Evolutionary conservation across 768 basidiomycete genomes (phyloP).

Genomic region (Termitomyces sp.): DNA sequence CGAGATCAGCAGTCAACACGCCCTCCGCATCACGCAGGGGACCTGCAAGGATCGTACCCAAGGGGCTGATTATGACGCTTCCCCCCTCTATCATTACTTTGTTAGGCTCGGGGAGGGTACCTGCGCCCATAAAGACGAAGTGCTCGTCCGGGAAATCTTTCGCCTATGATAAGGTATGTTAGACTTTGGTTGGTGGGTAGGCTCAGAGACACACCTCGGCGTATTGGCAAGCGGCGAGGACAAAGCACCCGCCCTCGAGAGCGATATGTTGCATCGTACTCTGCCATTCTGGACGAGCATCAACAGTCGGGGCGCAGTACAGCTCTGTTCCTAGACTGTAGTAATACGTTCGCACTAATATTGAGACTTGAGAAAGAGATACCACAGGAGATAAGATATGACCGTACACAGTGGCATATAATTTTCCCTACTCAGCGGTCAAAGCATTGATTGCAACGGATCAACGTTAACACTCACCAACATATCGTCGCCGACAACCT

Average conservation of each 20-base stretch:
- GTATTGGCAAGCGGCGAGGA: constrained; percentile 61
- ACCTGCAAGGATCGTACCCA: constrained; percentile 57
- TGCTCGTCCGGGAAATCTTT: constrained; percentile 48
- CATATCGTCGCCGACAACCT: constrained; percentile 58
- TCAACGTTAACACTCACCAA: constrained; percentile 36
- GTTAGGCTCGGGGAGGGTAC: constrained; percentile 33
- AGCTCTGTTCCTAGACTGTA: constrained; percentile 58
- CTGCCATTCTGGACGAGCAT: constrained; percentile 54
- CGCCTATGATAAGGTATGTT: constrained; percentile 11
- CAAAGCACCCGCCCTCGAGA: constrained; percentile 67
- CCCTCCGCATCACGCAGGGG: constrained; percentile 53
- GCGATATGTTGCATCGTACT: constrained; percentile 62
- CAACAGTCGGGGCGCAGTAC: constrained; percentile 67
- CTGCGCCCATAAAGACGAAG: constrained; percentile 32
- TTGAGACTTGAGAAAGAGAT: neutral
- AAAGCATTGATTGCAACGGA: neutral
- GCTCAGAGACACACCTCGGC: constrained; percentile 28
- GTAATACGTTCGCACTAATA: constrained; percentile 54
- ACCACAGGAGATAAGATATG: neutral
- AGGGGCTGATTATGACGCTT: constrained; percentile 55
- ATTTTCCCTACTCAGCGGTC: constrained; percentile 49
- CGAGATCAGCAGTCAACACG: constrained; percentile 53
- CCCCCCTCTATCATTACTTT: constrained; percentile 62
- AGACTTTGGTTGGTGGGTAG: constrained; percentile 17
- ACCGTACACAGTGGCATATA: constrained; percentile 47